Percentiles rank a stretch among this genome's conserved stretches.
These are phyloP conservation scores for Panicum miliaceum DNA, from an alignment of 176 grass and related monocot genomes.

Conservation along the genomic window DNA sequence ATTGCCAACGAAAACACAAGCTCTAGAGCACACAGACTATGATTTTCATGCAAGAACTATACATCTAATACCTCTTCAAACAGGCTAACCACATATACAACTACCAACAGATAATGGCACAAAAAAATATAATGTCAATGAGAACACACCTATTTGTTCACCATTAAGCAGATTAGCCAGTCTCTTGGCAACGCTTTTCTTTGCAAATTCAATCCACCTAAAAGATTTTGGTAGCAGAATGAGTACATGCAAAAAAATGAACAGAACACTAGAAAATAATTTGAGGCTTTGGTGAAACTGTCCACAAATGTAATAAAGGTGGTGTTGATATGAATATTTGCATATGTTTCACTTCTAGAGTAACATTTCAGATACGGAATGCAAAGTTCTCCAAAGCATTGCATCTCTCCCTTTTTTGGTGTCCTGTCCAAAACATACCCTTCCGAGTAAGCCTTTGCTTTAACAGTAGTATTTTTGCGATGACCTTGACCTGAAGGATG, in stretches of 20 bases:
- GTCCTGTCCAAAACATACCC: conserved; percentile 57
- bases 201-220: conserved; percentile 96
- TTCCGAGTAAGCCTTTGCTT: conserved; percentile 79
- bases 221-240: conserved; percentile 42
- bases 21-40: background rate
- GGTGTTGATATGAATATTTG: background rate
- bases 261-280: background rate
- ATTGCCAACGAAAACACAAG: background rate
- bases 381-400: conserved; percentile 14
- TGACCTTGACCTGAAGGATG: conserved; percentile 58
- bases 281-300: conserved; percentile 1
- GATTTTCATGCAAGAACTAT: background rate
- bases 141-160: conserved; percentile 88
- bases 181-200: conserved; percentile 86
- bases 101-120: background rate
- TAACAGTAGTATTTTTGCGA: conserved; percentile 68
- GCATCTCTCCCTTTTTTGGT: background rate
- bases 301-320: conserved; percentile 5
- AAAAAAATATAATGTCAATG: background rate
- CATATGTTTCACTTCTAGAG: background rate
- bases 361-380: background rate
- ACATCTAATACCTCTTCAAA: conserved; percentile 15
- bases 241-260: background rate
- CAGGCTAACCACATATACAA: background rate
- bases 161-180: conserved; percentile 89